Base-by-base conservation (phyloP, 306 rosid genomes). In the Vigna hirtella region DNA sequence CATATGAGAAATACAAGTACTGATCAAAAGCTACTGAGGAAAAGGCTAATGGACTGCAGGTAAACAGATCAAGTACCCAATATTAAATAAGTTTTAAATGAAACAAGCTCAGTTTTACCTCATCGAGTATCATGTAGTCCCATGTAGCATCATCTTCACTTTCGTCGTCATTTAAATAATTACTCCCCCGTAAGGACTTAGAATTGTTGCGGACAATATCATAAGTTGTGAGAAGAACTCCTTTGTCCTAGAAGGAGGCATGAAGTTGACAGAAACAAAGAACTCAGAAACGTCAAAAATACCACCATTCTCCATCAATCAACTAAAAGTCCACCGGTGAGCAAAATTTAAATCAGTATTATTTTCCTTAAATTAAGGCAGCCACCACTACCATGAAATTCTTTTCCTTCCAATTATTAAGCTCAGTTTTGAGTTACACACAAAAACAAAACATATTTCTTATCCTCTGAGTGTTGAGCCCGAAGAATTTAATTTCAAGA, bases 111-210 rank as follows among this genome's bases (percentile, higher is more conserved):
- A 58, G 42, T 24, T 72, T 69, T 67, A 95, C 98, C 93, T 92
- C 98, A 86, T 95, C 98, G 42, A 95, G 97, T 70, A 95, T 91
- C 98, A 95, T 89, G 82, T 95, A 92, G 85, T 95, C 98, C 98
- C 98, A 95, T 16, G 81, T 83, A 51, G 77, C 36, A 12, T 77
- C 66, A 63, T 91, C 98, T 55, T 90, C 97, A 36, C 55, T 79
- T 47, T 86, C 95, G 24, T 88, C 97, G 8, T 88, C 93, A 34
- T 79, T 85, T 14, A 47, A 78, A 71, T 49, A 70, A 59, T 30
- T 30, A 66, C 42, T 40, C n/a, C 93, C 97, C 56, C 36, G 81
- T 70, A 94, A 76, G 73, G 98, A 84, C 86, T 90, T 92, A 16
- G 88, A 86, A 86, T 92, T 95, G 81, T 88, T 88, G 82, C 98